These are phyloP conservation scores for Cephalotrichum gorgonifer DNA, from an alignment of 2,329 filamentous ascomycete genomes.

Conservation along the genomic window DNA sequence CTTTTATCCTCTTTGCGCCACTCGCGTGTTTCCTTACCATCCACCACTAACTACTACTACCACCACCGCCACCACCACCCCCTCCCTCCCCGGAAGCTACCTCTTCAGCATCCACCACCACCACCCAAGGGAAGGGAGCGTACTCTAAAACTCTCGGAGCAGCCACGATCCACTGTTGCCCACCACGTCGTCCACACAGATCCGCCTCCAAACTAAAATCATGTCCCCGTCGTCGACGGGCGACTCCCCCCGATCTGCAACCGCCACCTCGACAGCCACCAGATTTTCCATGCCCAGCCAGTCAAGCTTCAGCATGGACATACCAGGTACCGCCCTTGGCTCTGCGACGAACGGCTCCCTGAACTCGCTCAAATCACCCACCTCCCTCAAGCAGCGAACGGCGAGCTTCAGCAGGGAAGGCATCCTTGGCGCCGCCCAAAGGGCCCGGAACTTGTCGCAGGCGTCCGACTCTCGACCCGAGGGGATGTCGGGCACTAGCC, in stretches of 20 bases:
- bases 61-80: not conserved
- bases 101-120: slow-evolving; percentile 5
- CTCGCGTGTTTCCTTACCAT: too few species aligned
- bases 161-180: slow-evolving; percentile 1
- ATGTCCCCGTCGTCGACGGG: slow-evolving; percentile 45
- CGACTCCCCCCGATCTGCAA: slow-evolving; percentile 37
- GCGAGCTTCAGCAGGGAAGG: slow-evolving; percentile 43
- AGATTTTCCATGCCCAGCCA: slow-evolving; percentile 34
- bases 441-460: slow-evolving; percentile 44
- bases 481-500: slow-evolving; percentile 29
- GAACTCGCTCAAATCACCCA: slow-evolving; percentile 39
- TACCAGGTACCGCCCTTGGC: slow-evolving; percentile 32
- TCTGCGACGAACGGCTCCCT: slow-evolving; percentile 27
- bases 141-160: slow-evolving; percentile 5
- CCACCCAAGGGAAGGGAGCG: not conserved
- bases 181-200: slow-evolving; percentile 6
- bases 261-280: slow-evolving; percentile 25
- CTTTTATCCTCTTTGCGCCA: not conserved
- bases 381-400: slow-evolving; percentile 35
- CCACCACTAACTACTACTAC: too few species aligned
- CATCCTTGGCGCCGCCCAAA: slow-evolving; percentile 42
- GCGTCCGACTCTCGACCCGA: slow-evolving; percentile 38
- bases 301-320: slow-evolving; percentile 37
- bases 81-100: too few species aligned
- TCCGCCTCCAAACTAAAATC: slow-evolving; percentile 7